Conservation (phyloP, 2,329 filamentous ascomycete genomes). For the Paracorniculantispora psalliotae region DNA sequence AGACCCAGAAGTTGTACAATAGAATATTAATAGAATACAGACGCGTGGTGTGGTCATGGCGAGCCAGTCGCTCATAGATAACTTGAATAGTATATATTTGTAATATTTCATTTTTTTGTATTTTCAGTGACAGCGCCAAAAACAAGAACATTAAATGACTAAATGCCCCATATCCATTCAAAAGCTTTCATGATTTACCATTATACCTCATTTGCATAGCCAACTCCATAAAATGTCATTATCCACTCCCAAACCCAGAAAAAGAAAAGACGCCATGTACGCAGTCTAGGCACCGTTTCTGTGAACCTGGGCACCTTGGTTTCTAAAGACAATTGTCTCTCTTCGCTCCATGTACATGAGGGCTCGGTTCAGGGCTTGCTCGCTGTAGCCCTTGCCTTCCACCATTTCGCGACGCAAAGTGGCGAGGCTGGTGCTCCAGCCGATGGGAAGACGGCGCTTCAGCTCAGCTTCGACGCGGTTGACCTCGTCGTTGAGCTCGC, state of each 20-base stretch:
- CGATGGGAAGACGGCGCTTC: constrained; percentile 80
- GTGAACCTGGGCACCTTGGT: constrained; percentile 71
- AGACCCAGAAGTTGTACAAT: background rate
- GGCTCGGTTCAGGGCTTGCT: constrained; percentile 78
- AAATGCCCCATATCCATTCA: background rate
- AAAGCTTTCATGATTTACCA: constrained; percentile 5
- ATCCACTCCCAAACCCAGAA: background rate
- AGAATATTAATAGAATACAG: background rate
- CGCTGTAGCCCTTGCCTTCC: constrained; percentile 83
- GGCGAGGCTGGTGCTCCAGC: constrained; percentile 88
- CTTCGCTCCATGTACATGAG: constrained; percentile 80
- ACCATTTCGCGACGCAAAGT: constrained; percentile 88
- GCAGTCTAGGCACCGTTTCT: constrained; percentile 59
- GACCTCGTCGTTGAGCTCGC: constrained; percentile 88
- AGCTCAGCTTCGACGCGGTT: constrained; percentile 84
- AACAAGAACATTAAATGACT: background rate
- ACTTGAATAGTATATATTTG: background rate
- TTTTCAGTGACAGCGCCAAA: background rate
- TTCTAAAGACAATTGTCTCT: constrained; percentile 78
- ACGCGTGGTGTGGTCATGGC: background rate
- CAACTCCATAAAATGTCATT: constrained; percentile 10
- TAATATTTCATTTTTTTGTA: background rate
- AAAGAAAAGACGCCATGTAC: background rate
- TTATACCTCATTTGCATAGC: background rate
- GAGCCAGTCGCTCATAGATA: background rate